Evolutionary conservation across 495 filamentous ascomycete genomes (phyloP).

Genomic region (Annulohypoxylon moriforme): DNA sequence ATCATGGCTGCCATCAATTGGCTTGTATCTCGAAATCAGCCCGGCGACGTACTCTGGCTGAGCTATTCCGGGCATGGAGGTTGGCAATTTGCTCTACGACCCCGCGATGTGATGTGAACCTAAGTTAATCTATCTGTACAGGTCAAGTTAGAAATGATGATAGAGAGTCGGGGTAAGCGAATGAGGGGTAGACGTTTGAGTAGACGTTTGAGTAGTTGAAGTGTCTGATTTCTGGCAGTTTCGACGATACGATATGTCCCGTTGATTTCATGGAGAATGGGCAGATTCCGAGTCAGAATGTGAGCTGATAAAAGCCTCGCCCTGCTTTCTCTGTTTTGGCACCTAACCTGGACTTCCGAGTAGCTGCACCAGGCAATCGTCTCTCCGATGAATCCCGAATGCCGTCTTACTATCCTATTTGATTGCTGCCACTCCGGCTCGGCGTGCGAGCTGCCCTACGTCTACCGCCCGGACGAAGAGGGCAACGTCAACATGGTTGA

Average conservation of each 20-base stretch:
- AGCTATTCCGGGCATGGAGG: conserved; percentile 71
- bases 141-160: conserved; percentile 59
- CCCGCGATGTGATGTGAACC: background rate
- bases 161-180: conserved; percentile 58
- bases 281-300: conserved; percentile 63
- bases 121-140: conserved; percentile 25
- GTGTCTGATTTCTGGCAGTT: conserved; percentile 49
- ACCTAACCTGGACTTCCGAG: background rate
- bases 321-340: background rate
- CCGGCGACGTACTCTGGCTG: conserved; percentile 62
- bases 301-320: conserved; percentile 20
- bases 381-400: conserved; percentile 60
- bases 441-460: conserved; percentile 68
- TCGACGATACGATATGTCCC: conserved; percentile 68
- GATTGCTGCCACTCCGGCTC: conserved; percentile 74
- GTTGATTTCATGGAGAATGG: conserved; percentile 63
- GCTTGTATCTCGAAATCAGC: conserved; percentile 63
- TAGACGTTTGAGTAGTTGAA: no score
- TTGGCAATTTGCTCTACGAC: conserved; percentile 8
- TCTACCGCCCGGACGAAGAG: conserved; percentile 65
- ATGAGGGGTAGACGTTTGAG: conserved; percentile 17
- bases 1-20: conserved; percentile 68
- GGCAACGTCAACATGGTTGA: conserved; percentile 67
- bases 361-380: conserved; percentile 66
- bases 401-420: conserved; percentile 67